Evolutionary conservation across 2,329 filamentous ascomycete species (phyloP), one percentile per base, ranked within the genome.

Genomic region (Fusarium cyanostomum): DNA sequence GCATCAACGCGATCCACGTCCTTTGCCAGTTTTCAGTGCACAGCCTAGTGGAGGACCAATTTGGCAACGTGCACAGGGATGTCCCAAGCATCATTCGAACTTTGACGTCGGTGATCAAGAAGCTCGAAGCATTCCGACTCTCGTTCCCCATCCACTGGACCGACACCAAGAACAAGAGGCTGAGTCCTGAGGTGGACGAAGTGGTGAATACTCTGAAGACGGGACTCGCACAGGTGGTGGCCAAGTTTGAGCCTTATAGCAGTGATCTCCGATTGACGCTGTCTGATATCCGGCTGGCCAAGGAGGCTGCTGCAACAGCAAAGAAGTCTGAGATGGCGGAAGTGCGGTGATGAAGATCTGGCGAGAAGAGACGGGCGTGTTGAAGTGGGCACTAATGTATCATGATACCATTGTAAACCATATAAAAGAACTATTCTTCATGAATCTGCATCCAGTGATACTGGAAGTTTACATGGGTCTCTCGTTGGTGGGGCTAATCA

Each of bases 31-130:
- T 98, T 26, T 85, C 91, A 1, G 84, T 92, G 5, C 85, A 85
- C 61, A 94, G 91, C 75, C 78, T 97, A 51, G 80, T 81, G 4
- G 94, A 98, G 75, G 94, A 98, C 73, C 84, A 84, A 42, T 95
- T 88, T 72, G 94, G 94, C 12, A 91, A 92, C 67, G 94, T 96
- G n/a, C 90, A 96, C 66, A 83, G 88, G 38, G 91, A 95, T 64
- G 87, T 98, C 3, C 86, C 91, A 1, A 79, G 78, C 44, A 89
- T 96, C 54, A 86, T 97, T 46, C 86, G 89, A 42, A 86, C 87
- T 2, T 86, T 96, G 59, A 94, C 92, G 1, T 68, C 75, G 0
- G 87, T 91, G 1, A 88, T 93, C 53, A 83, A 80, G 52, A 87
- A 87, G 65, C 79, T 97, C 4, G 89, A 96, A 70, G 78, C 73